Percentiles rank a stretch among this genome's conserved stretches.
Evolutionary conservation across 1,139 yeast genomes (phyloP).

Genomic region (Protomyces lactucae-debilis): DNA sequence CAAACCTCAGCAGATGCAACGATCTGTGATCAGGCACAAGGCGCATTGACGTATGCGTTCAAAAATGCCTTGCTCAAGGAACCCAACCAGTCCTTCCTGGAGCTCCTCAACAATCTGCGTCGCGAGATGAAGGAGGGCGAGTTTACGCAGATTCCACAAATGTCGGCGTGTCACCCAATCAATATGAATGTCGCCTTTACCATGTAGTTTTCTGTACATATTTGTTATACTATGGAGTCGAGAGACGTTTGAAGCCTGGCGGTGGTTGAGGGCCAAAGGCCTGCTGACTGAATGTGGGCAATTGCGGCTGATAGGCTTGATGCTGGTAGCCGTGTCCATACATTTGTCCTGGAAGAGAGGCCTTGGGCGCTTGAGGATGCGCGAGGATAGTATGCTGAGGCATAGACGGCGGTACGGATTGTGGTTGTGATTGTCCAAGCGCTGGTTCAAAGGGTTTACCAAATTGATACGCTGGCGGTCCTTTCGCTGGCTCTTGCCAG

Average conservation of each 20-base stretch:
- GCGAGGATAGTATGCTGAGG: background rate
- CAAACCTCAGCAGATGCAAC: slow-evolving; percentile 27
- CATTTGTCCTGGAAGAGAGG: background rate
- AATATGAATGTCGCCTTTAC: slow-evolving; percentile 5
- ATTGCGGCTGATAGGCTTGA: background rate
- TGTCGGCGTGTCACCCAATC: slow-evolving; percentile 16
- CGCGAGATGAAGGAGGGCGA: slow-evolving; percentile 39
- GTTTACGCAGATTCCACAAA: slow-evolving; percentile 15
- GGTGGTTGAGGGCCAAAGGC: background rate
- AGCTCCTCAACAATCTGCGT: slow-evolving; percentile 77
- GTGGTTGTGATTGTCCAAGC: background rate
- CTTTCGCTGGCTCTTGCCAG: background rate
- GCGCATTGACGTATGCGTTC: slow-evolving; percentile 93
- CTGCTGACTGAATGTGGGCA: background rate
- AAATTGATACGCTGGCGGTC: background rate
- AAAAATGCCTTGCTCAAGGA: slow-evolving; percentile 60
- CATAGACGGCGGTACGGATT: background rate
- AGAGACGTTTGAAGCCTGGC: background rate
- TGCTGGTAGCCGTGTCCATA: background rate
- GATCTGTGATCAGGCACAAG: slow-evolving; percentile 56
- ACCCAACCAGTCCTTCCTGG: slow-evolving; percentile 70
- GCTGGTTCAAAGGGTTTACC: background rate
- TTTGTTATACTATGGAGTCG: background rate
- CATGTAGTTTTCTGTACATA: background rate
- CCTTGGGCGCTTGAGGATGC: background rate